Evolutionary conservation across 2,329 filamentous ascomycete genomes (phyloP), one percentile per base, ranked within the genome.

Genomic region (Huntiella omanensis): DNA sequence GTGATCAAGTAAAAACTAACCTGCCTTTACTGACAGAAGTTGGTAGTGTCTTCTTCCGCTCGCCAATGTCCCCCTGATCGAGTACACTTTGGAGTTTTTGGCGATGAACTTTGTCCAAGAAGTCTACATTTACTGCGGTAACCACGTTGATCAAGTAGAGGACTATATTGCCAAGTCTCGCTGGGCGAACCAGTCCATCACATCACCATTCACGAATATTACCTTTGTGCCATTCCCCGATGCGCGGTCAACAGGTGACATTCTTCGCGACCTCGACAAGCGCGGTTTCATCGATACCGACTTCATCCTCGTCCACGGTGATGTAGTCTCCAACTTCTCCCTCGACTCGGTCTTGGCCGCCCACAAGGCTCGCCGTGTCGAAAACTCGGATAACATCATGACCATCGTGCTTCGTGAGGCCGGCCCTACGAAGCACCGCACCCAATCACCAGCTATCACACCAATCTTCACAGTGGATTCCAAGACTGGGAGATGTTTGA

Each of bases 31-130:
- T 28, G 22, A 28, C 22, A 10, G 22, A 7, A 8, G 11, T 16
- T 16, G 22, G 28, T 56, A 92, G 83, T 96, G 91, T 66, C 79
- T 98, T 32, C 70, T 98, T 5, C 86, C 88, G 8, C 71, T 98
- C 50, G 91, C 85, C 50, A 96, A 96, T 61, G 87, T 80, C 1
- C 88, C 91, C 33, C 69, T 98, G 52, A 93, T 98, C 64, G 91
- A 98, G 62, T 96, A 98, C 61, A 96, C 88, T 3, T 77, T 96
- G 56, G 87, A 96, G 58, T 96, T 94, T 57, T 77, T 98, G 1
- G 86, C 86, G 53, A 88, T 88, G 71, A 86, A 91, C 49, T 86
- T 87, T 49, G 86, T 96, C n/a, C 78, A 91, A 55, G 84, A 95
- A 53, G 82, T 96, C 46, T 93, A 83, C 59, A 73, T 98, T 49